Base-by-base conservation (phyloP, 352 stramenopile genomes). In the Pythium periplocum region DNA sequence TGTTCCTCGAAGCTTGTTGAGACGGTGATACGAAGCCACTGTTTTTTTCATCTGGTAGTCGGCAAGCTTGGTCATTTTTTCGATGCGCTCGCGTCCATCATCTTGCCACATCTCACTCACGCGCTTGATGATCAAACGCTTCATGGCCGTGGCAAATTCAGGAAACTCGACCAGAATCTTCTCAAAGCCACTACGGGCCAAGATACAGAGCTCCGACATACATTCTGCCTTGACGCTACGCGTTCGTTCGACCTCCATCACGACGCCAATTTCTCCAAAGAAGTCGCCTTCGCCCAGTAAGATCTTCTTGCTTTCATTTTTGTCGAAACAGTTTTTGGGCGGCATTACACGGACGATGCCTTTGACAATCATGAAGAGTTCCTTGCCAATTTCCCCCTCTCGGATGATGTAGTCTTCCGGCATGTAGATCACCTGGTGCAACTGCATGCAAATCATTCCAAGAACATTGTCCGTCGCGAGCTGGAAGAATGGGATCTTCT, bases 321-420 rank as follows among this genome's bases (percentile, higher is more conserved):
- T 62, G 1, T 44, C 7, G 12, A 56, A 56, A 17, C 53, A 62
- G 3, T 52, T 61, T 6, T 77, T 67, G 2, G 65, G 70, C n/a
- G 75, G 75, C 52, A 86, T 63, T 30, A 86, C 71, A 0, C 70
- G 65, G 4, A 87, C 72, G 37, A 85, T 81, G 2, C 77, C 77
- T 58, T 87, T 87, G 48, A 84, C 69, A 53, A 87, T 80, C 72
- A 86, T 83, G 54, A 86, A 87, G 10, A 88, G 43, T 52, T 88
- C 78, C 34, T 77, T 80, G 8, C 75, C 75, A 45, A 84, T 85
- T 40, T 88, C 77, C 3, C 72, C 75, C 53, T 88, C 73, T 45
- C 56, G 68, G 49, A 86, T 83, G 52, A 86, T 78, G 43, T 68
- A 78, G 57, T 83, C 75, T 34, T 79, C 73, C 0, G 75, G 69